Conservation (phyloP, 1,284 basidiomycete genomes). For the Naganishia liquefaciens region DNA sequence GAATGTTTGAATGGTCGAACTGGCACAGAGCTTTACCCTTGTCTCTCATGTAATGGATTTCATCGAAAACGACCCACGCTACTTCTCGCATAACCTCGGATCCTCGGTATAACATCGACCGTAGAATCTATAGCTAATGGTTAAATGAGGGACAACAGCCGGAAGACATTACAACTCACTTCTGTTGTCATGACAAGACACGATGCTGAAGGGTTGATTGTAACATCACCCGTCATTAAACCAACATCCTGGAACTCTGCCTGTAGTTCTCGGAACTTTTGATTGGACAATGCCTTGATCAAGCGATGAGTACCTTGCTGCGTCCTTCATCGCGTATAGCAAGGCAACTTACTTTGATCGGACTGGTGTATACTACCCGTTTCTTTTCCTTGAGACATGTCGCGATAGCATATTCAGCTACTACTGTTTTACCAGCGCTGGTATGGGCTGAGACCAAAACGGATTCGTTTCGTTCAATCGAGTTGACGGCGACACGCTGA, state of each 20-base stretch:
- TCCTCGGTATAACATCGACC: slow-evolving; percentile 98
- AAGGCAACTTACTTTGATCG: slow-evolving; percentile 80
- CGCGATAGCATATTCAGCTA: slow-evolving; percentile 98
- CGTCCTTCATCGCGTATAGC: too few species aligned
- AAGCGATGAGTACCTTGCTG: slow-evolving; percentile 5
- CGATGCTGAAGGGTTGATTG: slow-evolving; percentile 94
- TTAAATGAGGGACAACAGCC: neutral
- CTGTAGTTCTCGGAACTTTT: slow-evolving; percentile 97
- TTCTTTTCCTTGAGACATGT: slow-evolving; percentile 85
- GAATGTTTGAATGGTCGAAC: neutral
- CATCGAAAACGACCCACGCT: slow-evolving; percentile 99
- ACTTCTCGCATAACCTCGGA: slow-evolving; percentile 99
- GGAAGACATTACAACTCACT: slow-evolving; percentile 57
- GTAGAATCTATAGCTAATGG: slow-evolving; percentile 70
- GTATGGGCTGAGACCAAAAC: slow-evolving; percentile 99
- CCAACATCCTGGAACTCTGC: slow-evolving; percentile 98
- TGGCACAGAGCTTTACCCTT: slow-evolving; percentile 57
- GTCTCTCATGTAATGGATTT: slow-evolving; percentile 99
- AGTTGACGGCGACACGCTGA: slow-evolving; percentile 89
- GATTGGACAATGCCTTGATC: slow-evolving; percentile 86
- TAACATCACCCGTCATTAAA: slow-evolving; percentile 99
- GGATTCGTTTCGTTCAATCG: slow-evolving; percentile 95
- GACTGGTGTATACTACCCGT: slow-evolving; percentile 97
- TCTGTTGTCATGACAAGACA: slow-evolving; percentile 99
- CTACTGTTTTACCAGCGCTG: slow-evolving; percentile 96